Evolutionary conservation across 148 eudicot species (phyloP).

Genomic region (Vaccinium darrowii): DNA sequence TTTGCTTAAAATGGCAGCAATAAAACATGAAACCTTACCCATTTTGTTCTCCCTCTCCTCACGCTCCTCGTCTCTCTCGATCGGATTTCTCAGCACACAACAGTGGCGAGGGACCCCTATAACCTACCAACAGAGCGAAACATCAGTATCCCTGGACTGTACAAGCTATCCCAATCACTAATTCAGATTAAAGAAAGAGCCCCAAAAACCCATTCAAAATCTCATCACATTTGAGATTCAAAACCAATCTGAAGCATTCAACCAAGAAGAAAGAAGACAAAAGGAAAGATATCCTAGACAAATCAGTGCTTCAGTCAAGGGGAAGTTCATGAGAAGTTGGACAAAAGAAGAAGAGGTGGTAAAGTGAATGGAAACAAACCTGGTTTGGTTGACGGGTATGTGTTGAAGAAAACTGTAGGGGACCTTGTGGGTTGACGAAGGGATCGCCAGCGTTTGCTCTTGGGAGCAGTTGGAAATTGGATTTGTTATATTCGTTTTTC

Average conservation of each 20-base stretch:
- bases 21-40: neutral
- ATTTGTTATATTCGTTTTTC: neutral
- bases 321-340: too few relatives aligned
- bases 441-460: neutral
- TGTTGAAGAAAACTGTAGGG: neutral
- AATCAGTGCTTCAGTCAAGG: neutral
- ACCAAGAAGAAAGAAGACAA: neutral
- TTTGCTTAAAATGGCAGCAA: too few relatives aligned
- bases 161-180: neutral
- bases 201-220: neutral
- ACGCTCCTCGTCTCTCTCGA: neutral
- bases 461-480: neutral
- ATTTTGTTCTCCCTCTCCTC: neutral
- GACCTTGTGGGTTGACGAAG: neutral
- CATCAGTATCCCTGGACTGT: neutral
- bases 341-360: neutral
- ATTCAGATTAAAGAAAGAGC: neutral
- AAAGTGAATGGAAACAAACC: neutral
- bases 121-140: neutral
- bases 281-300: too few relatives aligned
- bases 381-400: neutral
- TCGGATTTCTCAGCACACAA: neutral
- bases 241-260: neutral
- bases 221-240: slow-evolving; percentile 4
- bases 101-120: slow-evolving; percentile 3